A percentile compares a stretch with the other conserved stretches of the same genome.
These are phyloP conservation scores for Hemisphaericaspora xylofermentans DNA, from an alignment of 1,139 yeast genomes.

Conservation along the genomic window DNA sequence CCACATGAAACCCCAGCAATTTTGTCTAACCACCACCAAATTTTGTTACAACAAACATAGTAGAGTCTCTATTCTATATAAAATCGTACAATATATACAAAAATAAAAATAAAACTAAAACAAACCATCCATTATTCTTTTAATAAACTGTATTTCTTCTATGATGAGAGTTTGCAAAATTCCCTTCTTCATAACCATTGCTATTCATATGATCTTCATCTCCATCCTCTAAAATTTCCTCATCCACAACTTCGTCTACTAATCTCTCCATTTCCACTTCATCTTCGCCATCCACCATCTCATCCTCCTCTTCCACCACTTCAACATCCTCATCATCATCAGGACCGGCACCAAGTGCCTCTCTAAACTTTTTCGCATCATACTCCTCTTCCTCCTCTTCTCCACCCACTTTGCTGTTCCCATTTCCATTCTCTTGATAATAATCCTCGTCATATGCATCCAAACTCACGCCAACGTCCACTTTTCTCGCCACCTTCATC, in stretches of 20 bases:
- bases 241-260: constrained; percentile 8
- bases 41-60: no score
- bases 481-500: constrained; percentile 4
- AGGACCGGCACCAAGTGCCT: constrained; percentile 4
- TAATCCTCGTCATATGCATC: constrained; percentile 7
- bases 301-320: constrained; percentile 14
- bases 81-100: no score
- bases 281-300: constrained; percentile 14
- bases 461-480: not conserved
- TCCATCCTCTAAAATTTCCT: constrained; percentile 11
- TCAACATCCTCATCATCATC: constrained; percentile 12
- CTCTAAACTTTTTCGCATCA: constrained; percentile 9
- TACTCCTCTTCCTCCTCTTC: constrained; percentile 13
- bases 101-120: not conserved
- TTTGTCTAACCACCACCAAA: no score
- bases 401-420: no score
- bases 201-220: constrained; percentile 14
- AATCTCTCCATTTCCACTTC: constrained; percentile 7
- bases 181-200: not conserved
- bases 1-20: no score
- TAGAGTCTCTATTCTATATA: no score
- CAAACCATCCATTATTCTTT: not conserved
- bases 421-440: no score
- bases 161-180: constrained; percentile 1
- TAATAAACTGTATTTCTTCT: constrained; percentile 14